Base-by-base conservation (phyloP, 129 eudicot genomes). In the Arctium minus region DNA sequence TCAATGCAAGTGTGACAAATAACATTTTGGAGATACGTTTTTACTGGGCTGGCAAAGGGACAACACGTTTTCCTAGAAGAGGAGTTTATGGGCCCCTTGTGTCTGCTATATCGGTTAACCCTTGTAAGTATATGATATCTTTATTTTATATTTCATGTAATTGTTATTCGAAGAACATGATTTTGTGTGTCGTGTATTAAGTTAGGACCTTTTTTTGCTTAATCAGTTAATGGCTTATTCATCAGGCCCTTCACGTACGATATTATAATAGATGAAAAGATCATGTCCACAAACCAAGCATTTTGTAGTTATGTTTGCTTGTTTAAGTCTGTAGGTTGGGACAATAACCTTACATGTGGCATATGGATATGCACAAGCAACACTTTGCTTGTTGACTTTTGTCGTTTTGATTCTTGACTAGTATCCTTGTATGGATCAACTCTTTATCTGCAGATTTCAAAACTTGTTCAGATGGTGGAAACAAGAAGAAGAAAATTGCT, bases 1-100 rank as follows among this genome's bases (percentile, higher is more conserved):
- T 77, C 42, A 44, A 79, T 78, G 86, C 69, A 6, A 72, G 31
- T 7, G 89, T 86, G 74, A 67, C 75, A 30, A 78, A 38, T 78
- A 70, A 79, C 81, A 80, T 81, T 18, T 46, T 87, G 70, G 90
- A 87, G 39, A 84, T 87, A 72, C 88, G 83, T 36, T 87, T 87
- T 70, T 80, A 83, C 77, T 87, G 85, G 82, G 90, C 88, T 46
- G 90, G 90, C 32, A 87, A 85, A 85, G 91, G 88, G 80, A 88
- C 88, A 81, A 85, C 86, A 0, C 79, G 71, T 36, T 69, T 77
- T 69, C 88, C 91, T 68, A 48, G 0, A 4, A 81, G 86, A 73
- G 88, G 91, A 22, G 79, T 81, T 44, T 88, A 88, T 42, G 91
- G 88, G 78, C 88, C 91, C 53, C 82, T 88, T 3, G 70, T 88